Evolutionary conservation across 2,329 filamentous ascomycete species (phyloP).

Genomic region (Verticillium nonalfalfae): DNA sequence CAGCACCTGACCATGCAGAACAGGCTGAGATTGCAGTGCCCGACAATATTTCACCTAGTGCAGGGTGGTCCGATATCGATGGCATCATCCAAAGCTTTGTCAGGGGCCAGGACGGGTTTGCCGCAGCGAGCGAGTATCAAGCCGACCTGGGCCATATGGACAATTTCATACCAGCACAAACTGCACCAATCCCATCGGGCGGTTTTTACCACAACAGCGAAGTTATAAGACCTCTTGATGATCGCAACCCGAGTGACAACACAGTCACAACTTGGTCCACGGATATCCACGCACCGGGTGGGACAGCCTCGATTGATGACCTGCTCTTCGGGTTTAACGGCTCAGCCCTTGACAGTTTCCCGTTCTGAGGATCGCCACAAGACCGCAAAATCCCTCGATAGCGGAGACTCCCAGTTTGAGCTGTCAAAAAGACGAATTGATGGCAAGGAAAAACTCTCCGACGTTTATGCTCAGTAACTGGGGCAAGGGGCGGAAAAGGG

Average conservation of each 20-base stretch:
- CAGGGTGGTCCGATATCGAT: constrained; percentile 25
- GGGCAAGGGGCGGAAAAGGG: not conserved
- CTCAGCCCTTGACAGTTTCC: constrained; percentile 18
- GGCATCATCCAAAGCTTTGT: constrained; percentile 28
- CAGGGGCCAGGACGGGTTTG: constrained; percentile 11
- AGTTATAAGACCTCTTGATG: not conserved
- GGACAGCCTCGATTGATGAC: constrained; percentile 16
- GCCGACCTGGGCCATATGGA: not conserved
- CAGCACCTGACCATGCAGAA: not conserved
- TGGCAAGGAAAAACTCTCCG: too few relatives aligned
- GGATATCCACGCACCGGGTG: not conserved
- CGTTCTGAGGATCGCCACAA: constrained; percentile 4
- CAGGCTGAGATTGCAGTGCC: not conserved
- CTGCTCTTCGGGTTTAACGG: constrained; percentile 24
- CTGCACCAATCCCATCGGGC: not conserved
- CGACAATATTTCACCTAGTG: constrained; percentile 4
- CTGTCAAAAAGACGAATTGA: not conserved
- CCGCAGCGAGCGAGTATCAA: not conserved
- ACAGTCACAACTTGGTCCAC: not conserved
- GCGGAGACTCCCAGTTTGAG: not conserved
- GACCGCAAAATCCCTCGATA: not conserved
- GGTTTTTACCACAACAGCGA: not conserved
- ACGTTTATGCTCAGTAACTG: too few relatives aligned
- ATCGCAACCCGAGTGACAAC: not conserved
- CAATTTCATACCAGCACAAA: not conserved